phyloP scores from a whole-genome alignment of 1,284 basidiomycete genomes.

The Amylostereum chailletii region DNA sequence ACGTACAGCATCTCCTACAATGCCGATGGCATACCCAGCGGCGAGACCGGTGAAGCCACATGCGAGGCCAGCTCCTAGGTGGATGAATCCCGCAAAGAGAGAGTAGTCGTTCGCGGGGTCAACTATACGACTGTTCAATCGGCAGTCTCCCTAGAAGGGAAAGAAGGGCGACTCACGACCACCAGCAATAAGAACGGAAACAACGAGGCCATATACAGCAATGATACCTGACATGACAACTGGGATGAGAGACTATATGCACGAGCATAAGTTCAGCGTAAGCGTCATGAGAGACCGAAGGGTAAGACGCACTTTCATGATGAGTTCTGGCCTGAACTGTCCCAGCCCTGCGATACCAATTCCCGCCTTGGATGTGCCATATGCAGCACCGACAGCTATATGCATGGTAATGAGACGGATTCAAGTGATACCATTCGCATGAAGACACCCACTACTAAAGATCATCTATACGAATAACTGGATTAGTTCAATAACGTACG shows the following conservation, averaged over 20 bases:
- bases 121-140: slow-evolving; percentile 42
- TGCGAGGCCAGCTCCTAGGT: slow-evolving; percentile 89
- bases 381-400: slow-evolving; percentile 86
- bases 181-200: slow-evolving; percentile 64
- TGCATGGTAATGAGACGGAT: slow-evolving; percentile 27
- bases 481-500: background rate
- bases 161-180: slow-evolving; percentile 32
- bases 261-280: slow-evolving; percentile 1
- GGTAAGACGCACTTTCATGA: slow-evolving; percentile 82
- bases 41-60: slow-evolving; percentile 90
- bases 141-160: slow-evolving; percentile 36
- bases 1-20: slow-evolving; percentile 88
- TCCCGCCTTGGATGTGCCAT: slow-evolving; percentile 95
- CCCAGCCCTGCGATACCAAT: slow-evolving; percentile 97
- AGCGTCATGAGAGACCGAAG: slow-evolving; percentile 22
- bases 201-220: slow-evolving; percentile 59
- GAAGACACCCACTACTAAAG: slow-evolving; percentile 63
- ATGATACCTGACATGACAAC: slow-evolving; percentile 82
- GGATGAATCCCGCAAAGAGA: slow-evolving; percentile 85
- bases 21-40: slow-evolving; percentile 97
- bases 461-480: slow-evolving; percentile 52
- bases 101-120: slow-evolving; percentile 53
- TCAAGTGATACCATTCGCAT: background rate
- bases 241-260: slow-evolving; percentile 75
- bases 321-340: slow-evolving; percentile 89